A percentile compares a stretch with the other conserved stretches of the same genome.
Evolutionary conservation across 192 early-diverging fungal species (phyloP).

Genomic region (Mortierella claussenii): DNA sequence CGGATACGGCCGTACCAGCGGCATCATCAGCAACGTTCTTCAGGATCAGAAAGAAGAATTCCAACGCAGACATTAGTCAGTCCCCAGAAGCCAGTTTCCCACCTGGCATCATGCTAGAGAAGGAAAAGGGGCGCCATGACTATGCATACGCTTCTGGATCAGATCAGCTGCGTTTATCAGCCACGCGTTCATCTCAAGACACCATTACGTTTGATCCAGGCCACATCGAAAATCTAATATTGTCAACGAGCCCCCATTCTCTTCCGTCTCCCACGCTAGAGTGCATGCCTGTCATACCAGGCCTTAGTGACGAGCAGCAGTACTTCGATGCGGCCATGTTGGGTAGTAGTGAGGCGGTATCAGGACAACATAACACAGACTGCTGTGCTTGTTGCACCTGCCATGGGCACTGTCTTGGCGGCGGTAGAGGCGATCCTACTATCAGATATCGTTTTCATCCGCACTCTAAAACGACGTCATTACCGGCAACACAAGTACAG

Average conservation of each 20-base stretch:
- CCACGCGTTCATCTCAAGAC: not conserved
- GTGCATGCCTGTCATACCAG: not conserved
- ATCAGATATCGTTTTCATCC: too few relatives aligned
- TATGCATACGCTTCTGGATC: not conserved
- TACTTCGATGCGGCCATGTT: not conserved
- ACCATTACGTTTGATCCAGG: not conserved
- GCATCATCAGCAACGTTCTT: not conserved
- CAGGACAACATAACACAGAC: too few relatives aligned
- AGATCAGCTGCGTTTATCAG: not conserved
- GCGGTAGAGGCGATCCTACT: too few relatives aligned
- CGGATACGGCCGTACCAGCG: too few relatives aligned
- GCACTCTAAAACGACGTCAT: too few relatives aligned
- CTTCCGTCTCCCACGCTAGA: not conserved
- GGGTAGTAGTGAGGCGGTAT: too few relatives aligned
- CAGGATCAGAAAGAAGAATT: too few relatives aligned
- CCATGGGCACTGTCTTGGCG: too few relatives aligned
- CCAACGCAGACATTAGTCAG: constrained; percentile 17
- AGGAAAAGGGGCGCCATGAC: not conserved
- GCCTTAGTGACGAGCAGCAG: not conserved
- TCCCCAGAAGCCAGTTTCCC: not conserved
- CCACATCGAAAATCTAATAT: constrained; percentile 2
- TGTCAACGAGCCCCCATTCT: not conserved
- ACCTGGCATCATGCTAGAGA: not conserved
- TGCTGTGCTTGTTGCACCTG: too few relatives aligned
- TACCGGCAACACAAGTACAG: not conserved